Percentiles rank a stretch among this genome's conserved stretches.
Conservation (phyloP, 1,139 yeast species). For the Hyphopichia wangnamkhiaoensis region DNA sequence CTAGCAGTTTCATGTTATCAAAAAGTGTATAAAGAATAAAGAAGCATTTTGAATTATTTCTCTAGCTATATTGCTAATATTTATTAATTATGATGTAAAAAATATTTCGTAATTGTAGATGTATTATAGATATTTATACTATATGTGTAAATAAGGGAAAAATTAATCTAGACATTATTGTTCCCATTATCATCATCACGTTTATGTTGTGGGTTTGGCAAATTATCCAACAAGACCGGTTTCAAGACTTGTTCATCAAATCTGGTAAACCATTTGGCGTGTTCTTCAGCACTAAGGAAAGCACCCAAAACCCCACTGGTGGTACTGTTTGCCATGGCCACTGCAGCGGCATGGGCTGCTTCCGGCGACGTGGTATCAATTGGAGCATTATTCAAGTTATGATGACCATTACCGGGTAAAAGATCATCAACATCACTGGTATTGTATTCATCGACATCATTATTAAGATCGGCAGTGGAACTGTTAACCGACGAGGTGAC, state of each 20-base stretch:
- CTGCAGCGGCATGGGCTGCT: constrained; percentile 7
- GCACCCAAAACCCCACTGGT: constrained; percentile 40
- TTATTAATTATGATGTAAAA: too few relatives aligned
- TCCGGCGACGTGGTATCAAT: not conserved
- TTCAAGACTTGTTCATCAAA: constrained; percentile 95
- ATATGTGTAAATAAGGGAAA: not conserved
- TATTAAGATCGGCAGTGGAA: constrained; percentile 16
- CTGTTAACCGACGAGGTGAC: constrained; percentile 8
- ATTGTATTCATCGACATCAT: constrained; percentile 34
- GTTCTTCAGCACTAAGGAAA: constrained; percentile 64
- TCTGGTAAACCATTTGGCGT: constrained; percentile 87
- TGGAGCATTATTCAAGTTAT: not conserved
- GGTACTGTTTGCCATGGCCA: constrained; percentile 3
- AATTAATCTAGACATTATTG: not conserved
- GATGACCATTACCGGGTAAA: constrained; percentile 9
- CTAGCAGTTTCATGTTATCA: too few relatives aligned
- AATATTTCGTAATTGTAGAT: too few relatives aligned
- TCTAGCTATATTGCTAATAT: too few relatives aligned
- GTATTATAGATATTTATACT: too few relatives aligned
- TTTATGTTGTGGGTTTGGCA: constrained; percentile 21
- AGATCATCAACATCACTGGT: constrained; percentile 46
- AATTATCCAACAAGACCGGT: constrained; percentile 82
- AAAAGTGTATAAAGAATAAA: too few relatives aligned
- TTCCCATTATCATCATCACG: constrained; percentile 9
- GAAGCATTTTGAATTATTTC: too few relatives aligned